Evolutionary conservation across 2,329 filamentous ascomycete genomes (phyloP), one percentile per base, ranked within the genome.

Genomic region (Xenosphaeropsis pyriputrescens): DNA sequence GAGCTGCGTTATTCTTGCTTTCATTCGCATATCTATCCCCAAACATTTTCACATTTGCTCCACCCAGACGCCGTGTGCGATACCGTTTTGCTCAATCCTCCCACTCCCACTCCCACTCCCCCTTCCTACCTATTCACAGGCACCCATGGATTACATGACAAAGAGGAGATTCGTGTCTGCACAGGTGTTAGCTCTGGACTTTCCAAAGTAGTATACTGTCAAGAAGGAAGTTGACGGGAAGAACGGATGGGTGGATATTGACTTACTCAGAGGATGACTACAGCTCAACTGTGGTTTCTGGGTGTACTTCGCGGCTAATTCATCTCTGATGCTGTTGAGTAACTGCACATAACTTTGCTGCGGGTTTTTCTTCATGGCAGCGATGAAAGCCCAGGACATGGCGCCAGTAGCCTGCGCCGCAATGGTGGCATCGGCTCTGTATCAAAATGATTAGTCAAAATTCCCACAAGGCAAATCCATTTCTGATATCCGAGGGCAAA

Each of bases 331-430:
- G 59, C 79, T 94, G 68, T 95, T 96, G 48, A 98, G 71, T 41
- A 98, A 67, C 65, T 95, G 79, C 36, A 96, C 84, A 55, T 98
- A 98, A 62, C 82, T 94, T 65, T 96, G 91, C 56, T 93, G 80
- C 1, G 85, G 85, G 55, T 93, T 93, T 65, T 88, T 85, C 67
- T 83, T 88, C 53, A 96, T 70, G 15, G 88, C 80, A 1, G 72
- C 77, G 58, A 98, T 91, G 58, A 98, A 98, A 2, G 91, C 91
- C 76, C 83, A 95, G 3, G 86, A 94, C 91, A 98, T 96, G 58
- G 91, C 91, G 39, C 91, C 91, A 0, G 91, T 98, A 26, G 91
- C 89, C 62, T 95, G 72, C 40, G 85, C 77, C 32, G 71, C 75
- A 47, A 96, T 95, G 18, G 77, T 83, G 11, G 91, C 88, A 58